Evolutionary conservation across 176 grass and related monocot genomes (phyloP).

Genomic region (Tillandsia fasciculata): DNA sequence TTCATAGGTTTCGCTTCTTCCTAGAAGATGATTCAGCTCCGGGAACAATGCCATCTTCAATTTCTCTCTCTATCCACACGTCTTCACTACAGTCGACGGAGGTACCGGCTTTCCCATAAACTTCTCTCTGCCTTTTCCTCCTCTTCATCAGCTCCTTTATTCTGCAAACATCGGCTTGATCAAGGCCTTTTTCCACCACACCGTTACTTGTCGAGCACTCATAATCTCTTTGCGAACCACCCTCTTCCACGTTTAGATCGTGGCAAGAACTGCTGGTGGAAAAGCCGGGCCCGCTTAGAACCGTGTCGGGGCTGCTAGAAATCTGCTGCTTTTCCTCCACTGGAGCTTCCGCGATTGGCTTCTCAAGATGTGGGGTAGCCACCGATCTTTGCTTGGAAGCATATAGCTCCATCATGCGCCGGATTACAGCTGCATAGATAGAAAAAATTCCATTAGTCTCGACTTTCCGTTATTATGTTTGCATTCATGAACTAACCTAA

Average conservation of each 20-base stretch:
- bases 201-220: not conserved
- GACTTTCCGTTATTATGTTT: too few species aligned
- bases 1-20: slow-evolving; percentile 30
- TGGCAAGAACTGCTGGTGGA: slow-evolving; percentile 22
- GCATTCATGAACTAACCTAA: too few species aligned
- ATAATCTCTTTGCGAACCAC: not conserved
- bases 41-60: slow-evolving; percentile 16
- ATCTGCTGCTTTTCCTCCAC: slow-evolving; percentile 10
- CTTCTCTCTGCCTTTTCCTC: slow-evolving; percentile 43
- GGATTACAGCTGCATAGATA: slow-evolving; percentile 35
- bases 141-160: slow-evolving; percentile 27
- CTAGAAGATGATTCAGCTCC: slow-evolving; percentile 15
- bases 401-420: slow-evolving; percentile 40
- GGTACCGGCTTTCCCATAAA: slow-evolving; percentile 1
- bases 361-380: slow-evolving; percentile 4
- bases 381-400: slow-evolving; percentile 22
- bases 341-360: slow-evolving; percentile 1
- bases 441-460: too few species aligned
- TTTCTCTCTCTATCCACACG: slow-evolving; percentile 26
- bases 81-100: slow-evolving; percentile 11
- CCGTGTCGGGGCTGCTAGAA: slow-evolving; percentile 23
- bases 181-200: not conserved
- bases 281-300: slow-evolving; percentile 15
- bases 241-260: slow-evolving; percentile 13
- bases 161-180: slow-evolving; percentile 8